phyloP scores from a whole-genome alignment of 768 basidiomycete genomes.

The Trichaptum fuscoviolaceum region DNA sequence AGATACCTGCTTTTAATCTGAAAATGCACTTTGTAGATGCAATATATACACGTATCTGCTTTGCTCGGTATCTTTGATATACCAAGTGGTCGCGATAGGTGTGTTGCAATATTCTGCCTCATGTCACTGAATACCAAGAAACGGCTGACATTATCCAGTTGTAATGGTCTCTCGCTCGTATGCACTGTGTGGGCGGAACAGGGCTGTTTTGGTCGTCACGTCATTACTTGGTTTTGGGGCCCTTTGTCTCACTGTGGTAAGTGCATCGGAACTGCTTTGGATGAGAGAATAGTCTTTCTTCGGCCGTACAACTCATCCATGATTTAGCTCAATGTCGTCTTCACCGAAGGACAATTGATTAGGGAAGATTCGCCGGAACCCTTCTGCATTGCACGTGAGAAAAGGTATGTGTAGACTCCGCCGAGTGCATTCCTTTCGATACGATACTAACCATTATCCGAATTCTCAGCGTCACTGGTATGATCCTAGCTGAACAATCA shows the following conservation, averaged over 20 bases:
- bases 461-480: neutral
- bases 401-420: neutral
- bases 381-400: neutral
- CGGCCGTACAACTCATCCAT: neutral
- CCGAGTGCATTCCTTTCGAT: no score
- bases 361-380: neutral
- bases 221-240: neutral
- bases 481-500: no score
- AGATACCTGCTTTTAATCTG: neutral
- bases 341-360: neutral
- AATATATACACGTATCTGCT: neutral
- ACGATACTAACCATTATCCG: no score
- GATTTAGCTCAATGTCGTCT: neutral
- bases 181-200: neutral
- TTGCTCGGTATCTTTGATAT: neutral
- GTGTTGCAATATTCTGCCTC: neutral
- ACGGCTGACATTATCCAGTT: neutral
- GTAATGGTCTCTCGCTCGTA: neutral
- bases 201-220: neutral
- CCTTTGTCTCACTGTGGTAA: neutral
- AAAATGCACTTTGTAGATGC: neutral
- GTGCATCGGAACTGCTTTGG: neutral
- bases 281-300: no score
- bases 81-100: neutral
- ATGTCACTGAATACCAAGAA: neutral